Evolutionary conservation across 306 rosid species (phyloP).

Genomic region (apple (Malus domestica)): ASM211411v1 NC_041799.1:36296001-36296500

Average conservation of each 20-base stretch:
- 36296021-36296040: too few relatives aligned
- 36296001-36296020: slow-evolving; percentile 75
- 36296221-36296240: too few relatives aligned
- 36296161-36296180: slow-evolving; percentile 4
- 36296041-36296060: background rate
- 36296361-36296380: slow-evolving; percentile 66
- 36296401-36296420: slow-evolving; percentile 37
- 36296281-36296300: slow-evolving; percentile 36
- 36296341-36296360: slow-evolving; percentile 36
- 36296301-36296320: slow-evolving; percentile 77
- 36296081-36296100: background rate
- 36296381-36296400: slow-evolving; percentile 46
- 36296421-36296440: slow-evolving; percentile 44
- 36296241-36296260: background rate
- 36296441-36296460: slow-evolving; percentile 51
- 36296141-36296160: background rate
- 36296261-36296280: background rate
- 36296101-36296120: background rate
- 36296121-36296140: background rate
- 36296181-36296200: background rate
- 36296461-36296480: slow-evolving; percentile 63
- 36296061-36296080: background rate
- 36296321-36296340: slow-evolving; percentile 58
- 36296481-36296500: slow-evolving; percentile 39
- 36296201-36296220: background rate